Evolutionary conservation across 495 filamentous ascomycete species (phyloP).

Genomic region (Penicillium canescens): DNA sequence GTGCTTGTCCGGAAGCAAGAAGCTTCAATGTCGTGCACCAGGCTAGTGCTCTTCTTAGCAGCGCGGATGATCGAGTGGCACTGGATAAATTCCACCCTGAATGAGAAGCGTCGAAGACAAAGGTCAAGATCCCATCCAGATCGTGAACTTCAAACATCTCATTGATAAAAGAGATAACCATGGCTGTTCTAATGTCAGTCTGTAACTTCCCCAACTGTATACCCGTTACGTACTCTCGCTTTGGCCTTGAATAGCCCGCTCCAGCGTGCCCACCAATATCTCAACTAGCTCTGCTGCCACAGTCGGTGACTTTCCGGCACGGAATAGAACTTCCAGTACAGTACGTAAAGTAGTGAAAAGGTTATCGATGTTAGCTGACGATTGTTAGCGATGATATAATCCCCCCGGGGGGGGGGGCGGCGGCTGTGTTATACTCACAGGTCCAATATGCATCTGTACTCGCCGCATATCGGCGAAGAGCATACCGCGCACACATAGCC

Average conservation of each 20-base stretch:
- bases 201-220: background rate
- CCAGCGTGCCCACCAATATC: constrained; percentile 39
- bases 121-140: constrained; percentile 26
- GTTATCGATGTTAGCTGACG: constrained; percentile 28
- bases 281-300: constrained; percentile 42
- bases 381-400: background rate
- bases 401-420: no score
- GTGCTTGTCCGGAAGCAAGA: constrained; percentile 18
- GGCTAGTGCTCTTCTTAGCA: constrained; percentile 39
- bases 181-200: constrained; percentile 10
- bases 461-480: constrained; percentile 41
- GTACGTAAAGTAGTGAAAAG: constrained; percentile 28
- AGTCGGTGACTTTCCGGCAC: constrained; percentile 37
- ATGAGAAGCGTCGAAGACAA: constrained; percentile 32
- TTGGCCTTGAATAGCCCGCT: constrained; percentile 32
- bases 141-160: constrained; percentile 29
- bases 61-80: constrained; percentile 37
- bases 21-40: constrained; percentile 35
- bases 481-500: constrained; percentile 51
- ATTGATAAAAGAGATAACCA: constrained; percentile 21
- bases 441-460: constrained; percentile 36
- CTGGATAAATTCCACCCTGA: constrained; percentile 34
- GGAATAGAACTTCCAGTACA: constrained; percentile 28
- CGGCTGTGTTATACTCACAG: constrained; percentile 5
- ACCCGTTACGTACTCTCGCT: constrained; percentile 25